Conservation (phyloP, 306 rosid genomes). For the Gillenia trifoliata region DNA sequence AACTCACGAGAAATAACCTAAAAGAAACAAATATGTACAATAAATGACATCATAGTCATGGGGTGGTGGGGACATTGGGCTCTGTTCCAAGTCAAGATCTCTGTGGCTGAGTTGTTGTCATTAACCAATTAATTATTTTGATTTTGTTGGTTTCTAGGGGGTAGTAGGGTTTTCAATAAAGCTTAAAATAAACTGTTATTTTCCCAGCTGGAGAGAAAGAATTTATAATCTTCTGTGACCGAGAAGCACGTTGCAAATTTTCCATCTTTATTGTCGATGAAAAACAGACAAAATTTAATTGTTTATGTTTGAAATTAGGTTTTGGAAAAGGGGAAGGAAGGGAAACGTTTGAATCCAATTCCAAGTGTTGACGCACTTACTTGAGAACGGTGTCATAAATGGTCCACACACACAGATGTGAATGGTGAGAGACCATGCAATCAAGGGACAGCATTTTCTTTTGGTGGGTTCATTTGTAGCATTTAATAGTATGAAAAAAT, state of each 20-base stretch:
- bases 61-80: background rate
- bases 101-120: no score
- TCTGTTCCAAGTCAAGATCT: slow-evolving; percentile 18
- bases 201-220: slow-evolving; percentile 31
- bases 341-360: slow-evolving; percentile 18
- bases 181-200: slow-evolving; percentile 30
- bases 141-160: background rate
- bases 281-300: slow-evolving; percentile 39
- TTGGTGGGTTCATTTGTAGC: no score
- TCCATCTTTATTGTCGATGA: slow-evolving; percentile 29
- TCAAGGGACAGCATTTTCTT: no score
- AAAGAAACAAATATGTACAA: no score
- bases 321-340: slow-evolving; percentile 22
- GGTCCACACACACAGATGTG: no score
- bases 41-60: no score
- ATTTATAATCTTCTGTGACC: slow-evolving; percentile 16
- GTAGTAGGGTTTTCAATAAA: background rate
- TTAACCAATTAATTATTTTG: background rate
- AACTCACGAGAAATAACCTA: no score
- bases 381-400: background rate
- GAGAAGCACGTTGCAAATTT: slow-evolving; percentile 72
- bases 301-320: slow-evolving; percentile 7
- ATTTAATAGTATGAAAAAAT: no score
- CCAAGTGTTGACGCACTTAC: background rate
- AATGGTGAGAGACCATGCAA: no score